Evolutionary conservation across 495 filamentous ascomycete genomes (phyloP).

Genomic region (Chaetomium tenue): DNA sequence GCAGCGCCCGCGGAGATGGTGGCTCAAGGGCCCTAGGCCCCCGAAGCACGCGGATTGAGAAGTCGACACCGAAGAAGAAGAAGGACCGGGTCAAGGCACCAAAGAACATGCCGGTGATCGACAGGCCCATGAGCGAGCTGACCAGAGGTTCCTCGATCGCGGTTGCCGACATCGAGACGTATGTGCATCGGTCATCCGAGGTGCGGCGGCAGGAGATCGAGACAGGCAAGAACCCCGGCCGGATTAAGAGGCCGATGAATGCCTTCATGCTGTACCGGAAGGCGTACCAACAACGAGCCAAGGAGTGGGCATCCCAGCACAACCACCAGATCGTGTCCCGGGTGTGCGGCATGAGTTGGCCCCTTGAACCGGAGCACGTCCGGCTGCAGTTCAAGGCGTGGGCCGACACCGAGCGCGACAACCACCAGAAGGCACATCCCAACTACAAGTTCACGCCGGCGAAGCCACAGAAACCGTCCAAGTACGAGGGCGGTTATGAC

Average conservation of each 20-base stretch:
- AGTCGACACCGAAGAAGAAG: slow-evolving; percentile 44
- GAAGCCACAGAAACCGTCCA: slow-evolving; percentile 59
- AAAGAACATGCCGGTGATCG: slow-evolving; percentile 54
- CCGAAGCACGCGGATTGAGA: slow-evolving; percentile 37
- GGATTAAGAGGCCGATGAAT: slow-evolving; percentile 92
- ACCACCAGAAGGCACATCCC: slow-evolving; percentile 83
- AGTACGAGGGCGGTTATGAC: slow-evolving; percentile 37
- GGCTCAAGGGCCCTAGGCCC: slow-evolving; percentile 27
- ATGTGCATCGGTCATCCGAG: slow-evolving; percentile 70
- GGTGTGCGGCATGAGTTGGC: slow-evolving; percentile 82
- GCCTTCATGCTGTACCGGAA: slow-evolving; percentile 98
- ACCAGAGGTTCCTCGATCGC: slow-evolving; percentile 62
- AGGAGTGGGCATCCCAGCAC: slow-evolving; percentile 77
- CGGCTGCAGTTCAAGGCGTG: slow-evolving; percentile 77
- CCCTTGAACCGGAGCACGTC: slow-evolving; percentile 67
- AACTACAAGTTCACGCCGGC: slow-evolving; percentile 93
- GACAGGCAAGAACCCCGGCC: slow-evolving; percentile 65
- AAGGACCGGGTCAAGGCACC: slow-evolving; percentile 53
- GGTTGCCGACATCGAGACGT: slow-evolving; percentile 75
- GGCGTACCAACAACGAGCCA: slow-evolving; percentile 83
- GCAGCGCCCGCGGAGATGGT: slow-evolving; percentile 14
- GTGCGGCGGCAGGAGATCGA: slow-evolving; percentile 65
- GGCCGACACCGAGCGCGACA: slow-evolving; percentile 77
- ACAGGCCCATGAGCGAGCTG: slow-evolving; percentile 71
- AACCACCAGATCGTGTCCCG: slow-evolving; percentile 94